Evolutionary conservation across 2,329 filamentous ascomycete genomes (phyloP), one percentile per base, ranked within the genome.

Genomic region (Penicillium sp.): DNA sequence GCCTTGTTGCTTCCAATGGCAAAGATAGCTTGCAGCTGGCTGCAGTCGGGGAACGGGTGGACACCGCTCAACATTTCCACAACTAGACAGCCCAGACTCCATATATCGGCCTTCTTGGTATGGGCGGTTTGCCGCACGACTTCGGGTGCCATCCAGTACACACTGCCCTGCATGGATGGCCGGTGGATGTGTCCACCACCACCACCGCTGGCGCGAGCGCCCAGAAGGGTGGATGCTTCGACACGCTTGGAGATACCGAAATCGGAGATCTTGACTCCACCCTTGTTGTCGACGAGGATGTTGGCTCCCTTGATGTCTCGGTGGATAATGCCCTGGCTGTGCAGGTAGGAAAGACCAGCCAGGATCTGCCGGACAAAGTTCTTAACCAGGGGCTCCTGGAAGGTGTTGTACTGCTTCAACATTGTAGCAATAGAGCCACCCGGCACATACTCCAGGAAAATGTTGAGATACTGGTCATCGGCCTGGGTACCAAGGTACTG

Each of bases 121-220:
- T 98, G 96, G 5, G 90, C 91, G 3, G 92, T 97, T 73, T 97
- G 93, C 65, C 93, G 93, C 55, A 98, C 93, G 18, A 98, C 93
- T 75, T 98, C 93, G 7, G 93, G 93, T 0, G 93, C 93, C 93
- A 98, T 98, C 93, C 93, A 98, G 75, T 96, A 98, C 45, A 98
- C 93, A 24, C 90, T 96, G 12, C 93, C 93, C 70, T 98, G 93
- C 3, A 98, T 81, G 1, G 92, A 97, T 9, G 83, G 79, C 6
- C 78, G 77, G 57, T 81, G 76, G 39, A 77, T 70, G 55, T 77
- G 72, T 25, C 66, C 61, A 31, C 64, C 65, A 20, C 59, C 67
- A 15, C 66, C 67, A 54, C 63, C 66, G 47, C 64, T 71, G 42
- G 71, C 73, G 38, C 65, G 65, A 42, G 70, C 65, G 29, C 67